A percentile compares a stretch with the other conserved stretches of the same genome.
phyloP scores from a whole-genome alignment of 805 yeast species.

The Maudiozyma pseudohumilis region DNA sequence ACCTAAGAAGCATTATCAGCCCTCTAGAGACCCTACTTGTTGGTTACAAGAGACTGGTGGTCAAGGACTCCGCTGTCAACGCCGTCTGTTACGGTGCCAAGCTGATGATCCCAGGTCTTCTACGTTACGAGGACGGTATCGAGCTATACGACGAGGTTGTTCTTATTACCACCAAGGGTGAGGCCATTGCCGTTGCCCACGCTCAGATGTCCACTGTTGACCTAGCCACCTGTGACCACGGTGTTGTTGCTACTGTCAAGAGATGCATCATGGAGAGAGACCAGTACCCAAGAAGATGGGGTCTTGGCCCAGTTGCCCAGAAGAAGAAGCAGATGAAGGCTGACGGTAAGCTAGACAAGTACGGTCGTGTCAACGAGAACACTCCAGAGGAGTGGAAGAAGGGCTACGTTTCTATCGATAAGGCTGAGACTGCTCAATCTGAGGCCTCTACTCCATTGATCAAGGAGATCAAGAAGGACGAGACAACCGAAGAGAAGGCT shows the following conservation, averaged over 20 bases:
- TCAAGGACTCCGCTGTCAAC: slow-evolving; percentile 89
- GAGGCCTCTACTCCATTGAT: slow-evolving; percentile 32
- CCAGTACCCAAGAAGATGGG: slow-evolving; percentile 99
- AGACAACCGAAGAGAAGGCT: slow-evolving; percentile 41
- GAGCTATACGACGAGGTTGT: slow-evolving; percentile 97
- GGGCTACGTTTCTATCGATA: slow-evolving; percentile 62
- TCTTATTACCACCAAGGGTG: slow-evolving; percentile 97
- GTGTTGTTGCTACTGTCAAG: slow-evolving; percentile 96
- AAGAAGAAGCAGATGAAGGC: slow-evolving; percentile 97
- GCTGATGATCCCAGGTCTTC: slow-evolving; percentile 95
- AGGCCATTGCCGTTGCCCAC: slow-evolving; percentile 95
- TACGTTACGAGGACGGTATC: slow-evolving; percentile 95
- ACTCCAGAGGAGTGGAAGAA: slow-evolving; percentile 91
- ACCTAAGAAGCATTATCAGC: slow-evolving; percentile 84
- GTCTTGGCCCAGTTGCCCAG: slow-evolving; percentile 95
- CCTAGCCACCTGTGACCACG: slow-evolving; percentile 93
- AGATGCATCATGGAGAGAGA: slow-evolving; percentile 99
- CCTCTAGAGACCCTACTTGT: slow-evolving; percentile 90
- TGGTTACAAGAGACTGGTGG: slow-evolving; percentile 95
- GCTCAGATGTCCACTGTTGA: slow-evolving; percentile 99
- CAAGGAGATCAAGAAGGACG: slow-evolving; percentile 32
- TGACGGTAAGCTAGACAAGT: slow-evolving; percentile 94
- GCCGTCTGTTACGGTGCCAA: slow-evolving; percentile 99
- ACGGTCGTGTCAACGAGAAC: slow-evolving; percentile 84
- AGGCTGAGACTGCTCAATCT: slow-evolving; percentile 29